Evolutionary conservation across 352 stramenopile genomes (phyloP).

Genomic region (Aphanomyces astaci): DNA sequence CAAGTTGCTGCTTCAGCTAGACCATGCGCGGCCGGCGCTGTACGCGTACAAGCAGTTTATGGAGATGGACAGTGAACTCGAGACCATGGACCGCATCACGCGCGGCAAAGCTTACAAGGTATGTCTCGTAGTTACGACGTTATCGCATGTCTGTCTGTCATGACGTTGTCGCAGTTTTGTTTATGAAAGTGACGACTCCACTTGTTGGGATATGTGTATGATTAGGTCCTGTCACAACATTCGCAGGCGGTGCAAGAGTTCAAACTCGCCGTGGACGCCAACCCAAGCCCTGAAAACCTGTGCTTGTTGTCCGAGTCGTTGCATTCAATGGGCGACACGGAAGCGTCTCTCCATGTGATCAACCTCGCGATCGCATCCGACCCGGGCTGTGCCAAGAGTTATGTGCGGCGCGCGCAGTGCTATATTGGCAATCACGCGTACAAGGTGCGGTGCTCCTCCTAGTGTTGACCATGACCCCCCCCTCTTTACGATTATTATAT

Average conservation of each 20-base stretch:
- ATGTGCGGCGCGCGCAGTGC: conserved; percentile 50
- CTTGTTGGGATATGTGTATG: too few relatives aligned
- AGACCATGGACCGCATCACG: conserved; percentile 36
- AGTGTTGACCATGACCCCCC: too few relatives aligned
- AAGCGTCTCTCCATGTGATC: conserved; percentile 65
- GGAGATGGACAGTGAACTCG: conserved; percentile 30
- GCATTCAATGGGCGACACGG: conserved; percentile 69
- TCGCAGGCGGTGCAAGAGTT: conserved; percentile 55
- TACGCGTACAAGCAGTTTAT: conserved; percentile 74
- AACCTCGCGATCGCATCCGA: conserved; percentile 59
- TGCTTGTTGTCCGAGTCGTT: conserved; percentile 68
- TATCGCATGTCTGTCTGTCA: too few relatives aligned
- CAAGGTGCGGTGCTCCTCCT: too few relatives aligned
- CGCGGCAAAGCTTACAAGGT: conserved; percentile 54
- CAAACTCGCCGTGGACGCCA: conserved; percentile 44
- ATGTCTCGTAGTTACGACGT: too few relatives aligned
- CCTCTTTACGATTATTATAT: too few relatives aligned
- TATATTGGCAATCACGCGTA: conserved; percentile 9
- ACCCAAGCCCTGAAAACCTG: conserved; percentile 65
- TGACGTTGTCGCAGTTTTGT: too few relatives aligned
- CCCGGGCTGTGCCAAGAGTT: conserved; percentile 49
- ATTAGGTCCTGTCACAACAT: conserved; percentile 48
- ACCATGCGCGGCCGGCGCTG: conserved; percentile 44
- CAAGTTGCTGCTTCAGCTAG: conserved; percentile 47
- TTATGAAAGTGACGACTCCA: too few relatives aligned